Base-by-base conservation (phyloP, 768 basidiomycete species). In the Trametes gibbosa region DNA sequence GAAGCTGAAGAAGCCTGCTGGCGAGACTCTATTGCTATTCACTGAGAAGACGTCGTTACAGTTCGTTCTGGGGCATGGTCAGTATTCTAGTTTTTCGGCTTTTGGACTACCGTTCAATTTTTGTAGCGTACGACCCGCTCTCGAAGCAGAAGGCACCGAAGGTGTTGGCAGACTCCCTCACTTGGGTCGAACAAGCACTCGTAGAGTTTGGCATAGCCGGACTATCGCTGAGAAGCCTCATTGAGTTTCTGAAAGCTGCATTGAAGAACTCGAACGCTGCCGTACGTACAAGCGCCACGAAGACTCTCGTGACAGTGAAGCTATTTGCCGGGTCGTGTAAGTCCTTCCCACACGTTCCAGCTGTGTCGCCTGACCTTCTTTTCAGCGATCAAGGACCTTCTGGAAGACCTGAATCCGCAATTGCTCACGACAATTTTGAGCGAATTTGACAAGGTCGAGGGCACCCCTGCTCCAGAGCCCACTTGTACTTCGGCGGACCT, bases 111-210 rank as follows among this genome's bases (percentile, higher is more conserved):
- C 25, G 4, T 24, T 57, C 12, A 57, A 14, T 17, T 32, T 3
- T 16, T 27, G 37, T 68, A 56, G 97, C 86, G 0, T 99, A 97
- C 69, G 97, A 98, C 23, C 90, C 96, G 0, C 75, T 99, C 67
- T 83, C 84, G 27, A 97, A 95, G 73, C 94, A 95, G 71, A 99
- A 99, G 71, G 96, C 97, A 3, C 96, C 97, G 0, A 99, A 98
- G 74, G 92, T 94, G 42, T 81, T 98, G 34, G 92, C 95, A 0
- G 97, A 99, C 70, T 87, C 95, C 2, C 73, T 95, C 47, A 75
- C 79, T 24, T 98, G 96, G 95, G 82, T 97, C 58, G 93, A 94
- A 58, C 81, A 85, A 34, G 88, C 90, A 8, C 74, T 99, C 32
- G 79, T 77, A 17, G 97, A 98, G 56, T 99, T 99, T 70, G 97